Evolutionary conservation across 768 basidiomycete genomes (phyloP), one percentile per base, ranked within the genome.

Genomic region (Lactarius quietus): DNA sequence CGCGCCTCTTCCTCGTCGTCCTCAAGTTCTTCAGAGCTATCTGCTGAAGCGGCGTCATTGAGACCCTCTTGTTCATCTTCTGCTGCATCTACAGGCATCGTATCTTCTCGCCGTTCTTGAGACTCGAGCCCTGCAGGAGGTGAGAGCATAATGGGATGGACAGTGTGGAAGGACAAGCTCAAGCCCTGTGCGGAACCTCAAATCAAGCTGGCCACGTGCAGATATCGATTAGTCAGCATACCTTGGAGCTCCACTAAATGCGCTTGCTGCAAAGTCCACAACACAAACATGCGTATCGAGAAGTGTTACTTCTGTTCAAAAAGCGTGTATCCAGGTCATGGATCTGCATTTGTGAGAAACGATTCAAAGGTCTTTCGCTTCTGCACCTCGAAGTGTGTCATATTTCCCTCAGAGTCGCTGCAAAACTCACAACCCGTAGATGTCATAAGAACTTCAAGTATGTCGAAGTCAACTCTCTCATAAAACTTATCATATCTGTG

Each of bases 371-470:
- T 93, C 67, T 99, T 98, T 79, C 84, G 95, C 54, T 98, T 99
- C 78, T 99, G 97, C 78, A 92, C 93, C 10, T 95, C 93, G 74
- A 98, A 98, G 92, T 99, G 70, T 72, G 88, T 74, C 3, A 23
- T 48, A 15, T 56, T 29, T 51, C 38, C 55, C 26, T 28, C 31
- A 14, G 17, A 33, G 52, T 41, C 20, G 54, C 48, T 55, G 3
- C 9, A 55, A 33, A 68, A 70, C 63, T 72, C 18, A 71, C 28
- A 41, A 17, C 48, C 51, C 62, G 6, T 45, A 95, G 93, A 82
- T 97, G 97, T 76, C 93, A 98, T 78, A 98, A 98, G 80, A 99
- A 98, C 78, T 99, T 99, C 87, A 99, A 99, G 94, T 93, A 72
- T 69, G 84, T 74, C 0, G 6, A 45, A 31, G 12, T 20, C 6